These are phyloP conservation scores for Colletotrichum tabaci DNA, from an alignment of 2,329 filamentous ascomycete species.

Conservation along the genomic window DNA sequence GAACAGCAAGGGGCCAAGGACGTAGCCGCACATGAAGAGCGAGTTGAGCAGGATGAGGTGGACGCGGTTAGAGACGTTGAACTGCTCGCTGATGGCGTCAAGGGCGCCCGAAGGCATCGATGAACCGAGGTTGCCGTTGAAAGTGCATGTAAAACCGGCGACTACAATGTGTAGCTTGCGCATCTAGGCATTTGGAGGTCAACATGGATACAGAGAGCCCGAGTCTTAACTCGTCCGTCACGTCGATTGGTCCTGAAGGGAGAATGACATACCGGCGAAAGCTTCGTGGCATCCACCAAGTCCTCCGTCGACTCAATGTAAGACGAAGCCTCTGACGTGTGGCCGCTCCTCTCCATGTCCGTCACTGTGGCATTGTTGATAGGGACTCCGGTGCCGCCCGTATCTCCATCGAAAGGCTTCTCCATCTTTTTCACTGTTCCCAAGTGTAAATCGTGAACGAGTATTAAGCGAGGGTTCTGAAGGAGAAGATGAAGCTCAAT, in stretches of 20 bases:
- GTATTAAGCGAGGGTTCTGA: too few relatives aligned
- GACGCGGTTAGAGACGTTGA: slow-evolving; percentile 46
- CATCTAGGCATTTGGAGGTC: slow-evolving; percentile 25
- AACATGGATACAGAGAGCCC: background rate
- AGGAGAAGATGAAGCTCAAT: background rate
- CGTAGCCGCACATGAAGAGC: slow-evolving; percentile 54
- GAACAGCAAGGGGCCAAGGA: slow-evolving; percentile 53
- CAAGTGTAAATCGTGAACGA: background rate
- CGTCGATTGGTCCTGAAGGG: background rate
- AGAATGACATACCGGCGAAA: slow-evolving; percentile 47
- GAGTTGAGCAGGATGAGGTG: slow-evolving; percentile 54
- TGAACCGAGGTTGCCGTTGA: slow-evolving; percentile 55
- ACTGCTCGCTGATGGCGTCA: slow-evolving; percentile 51
- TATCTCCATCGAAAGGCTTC: background rate
- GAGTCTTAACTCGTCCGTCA: background rate
- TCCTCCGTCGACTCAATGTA: background rate
- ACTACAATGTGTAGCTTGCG: slow-evolving; percentile 53
- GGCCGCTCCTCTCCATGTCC: slow-evolving; percentile 35
- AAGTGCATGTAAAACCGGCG: slow-evolving; percentile 54
- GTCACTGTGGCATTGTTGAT: background rate
- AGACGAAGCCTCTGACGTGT: slow-evolving; percentile 40
- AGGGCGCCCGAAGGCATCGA: slow-evolving; percentile 55
- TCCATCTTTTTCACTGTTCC: background rate
- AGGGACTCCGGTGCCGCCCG: too few relatives aligned
- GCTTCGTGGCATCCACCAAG: slow-evolving; percentile 50